phyloP scores from a whole-genome alignment of 768 basidiomycete genomes.

The Sporobolomyces pararoseus region DNA sequence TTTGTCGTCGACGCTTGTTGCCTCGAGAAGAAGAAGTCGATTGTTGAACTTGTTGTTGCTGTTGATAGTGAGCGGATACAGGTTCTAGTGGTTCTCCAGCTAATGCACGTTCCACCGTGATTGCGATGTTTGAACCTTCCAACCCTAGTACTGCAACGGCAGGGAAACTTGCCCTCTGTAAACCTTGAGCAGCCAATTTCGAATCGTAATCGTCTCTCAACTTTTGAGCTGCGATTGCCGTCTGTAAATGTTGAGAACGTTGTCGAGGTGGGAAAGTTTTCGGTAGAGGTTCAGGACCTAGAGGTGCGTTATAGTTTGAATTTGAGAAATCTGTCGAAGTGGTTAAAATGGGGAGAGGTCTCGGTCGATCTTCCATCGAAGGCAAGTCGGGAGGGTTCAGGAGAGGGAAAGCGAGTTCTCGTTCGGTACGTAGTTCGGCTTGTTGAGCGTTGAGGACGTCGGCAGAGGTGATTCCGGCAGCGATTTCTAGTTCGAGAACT shows the following conservation, averaged over 20 bases:
- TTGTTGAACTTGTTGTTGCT: no score
- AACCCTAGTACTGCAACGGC: constrained; percentile 31
- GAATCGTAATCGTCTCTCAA: constrained; percentile 28
- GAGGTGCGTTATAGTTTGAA: constrained; percentile 24
- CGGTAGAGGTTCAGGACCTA: constrained; percentile 11
- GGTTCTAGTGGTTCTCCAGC: constrained; percentile 22
- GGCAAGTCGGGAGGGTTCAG: constrained; percentile 28
- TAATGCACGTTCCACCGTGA: constrained; percentile 33
- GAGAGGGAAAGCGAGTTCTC: constrained; percentile 31
- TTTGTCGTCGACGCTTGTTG: constrained; percentile 20
- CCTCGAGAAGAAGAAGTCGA: no score
- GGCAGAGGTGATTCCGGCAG: constrained; percentile 31
- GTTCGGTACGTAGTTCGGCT: constrained; percentile 4
- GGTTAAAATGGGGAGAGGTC: constrained; percentile 12
- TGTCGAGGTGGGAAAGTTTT: constrained; percentile 27
- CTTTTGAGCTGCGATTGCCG: constrained; percentile 27
- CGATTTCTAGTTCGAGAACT: constrained; percentile 36
- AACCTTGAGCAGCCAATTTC: constrained; percentile 19
- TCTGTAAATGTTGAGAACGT: constrained; percentile 25
- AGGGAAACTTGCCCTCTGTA: constrained; percentile 12
- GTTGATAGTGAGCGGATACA: background rate
- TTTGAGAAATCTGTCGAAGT: constrained; percentile 31
- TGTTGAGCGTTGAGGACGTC: constrained; percentile 20
- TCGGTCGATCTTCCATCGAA: constrained; percentile 33
- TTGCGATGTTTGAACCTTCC: constrained; percentile 26